Evolutionary conservation across 495 filamentous ascomycete genomes (phyloP).

Genomic region (Astrothelium macrocarpum): DNA sequence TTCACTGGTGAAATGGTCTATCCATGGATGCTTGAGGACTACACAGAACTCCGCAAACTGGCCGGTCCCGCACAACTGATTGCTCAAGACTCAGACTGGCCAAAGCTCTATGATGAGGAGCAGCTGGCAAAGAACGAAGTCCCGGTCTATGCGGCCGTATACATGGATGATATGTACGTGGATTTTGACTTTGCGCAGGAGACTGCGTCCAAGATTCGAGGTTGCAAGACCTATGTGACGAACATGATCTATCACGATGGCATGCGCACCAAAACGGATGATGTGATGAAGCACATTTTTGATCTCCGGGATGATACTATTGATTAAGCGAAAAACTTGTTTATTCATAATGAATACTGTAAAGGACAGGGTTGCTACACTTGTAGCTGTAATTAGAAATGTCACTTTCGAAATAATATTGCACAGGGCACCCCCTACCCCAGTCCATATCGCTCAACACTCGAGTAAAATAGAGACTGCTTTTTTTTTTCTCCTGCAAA

Average conservation of each 20-base stretch:
- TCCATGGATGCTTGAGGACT: constrained; percentile 69
- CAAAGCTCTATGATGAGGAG: constrained; percentile 61
- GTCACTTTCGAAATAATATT: too few species aligned
- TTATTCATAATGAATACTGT: too few species aligned
- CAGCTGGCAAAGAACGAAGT: constrained; percentile 70
- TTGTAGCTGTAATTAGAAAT: not conserved
- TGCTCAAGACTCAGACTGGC: constrained; percentile 59
- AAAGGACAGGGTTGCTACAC: too few species aligned
- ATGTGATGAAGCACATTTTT: constrained; percentile 41
- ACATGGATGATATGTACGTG: constrained; percentile 91
- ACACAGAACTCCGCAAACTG: constrained; percentile 57
- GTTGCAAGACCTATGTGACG: constrained; percentile 71
- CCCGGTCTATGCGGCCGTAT: constrained; percentile 81
- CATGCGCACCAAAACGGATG: constrained; percentile 58
- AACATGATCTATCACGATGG: constrained; percentile 84
- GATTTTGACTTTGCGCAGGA: constrained; percentile 61
- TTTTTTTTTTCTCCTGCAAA: too few species aligned
- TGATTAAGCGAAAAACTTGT: too few species aligned
- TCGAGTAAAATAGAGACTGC: too few species aligned
- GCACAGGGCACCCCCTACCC: too few species aligned
- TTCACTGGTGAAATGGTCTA: constrained; percentile 94
- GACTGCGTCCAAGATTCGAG: constrained; percentile 66
- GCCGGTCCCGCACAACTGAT: constrained; percentile 58
- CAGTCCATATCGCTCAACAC: too few species aligned
- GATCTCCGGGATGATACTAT: constrained; percentile 33